Base-by-base conservation (phyloP, 495 filamentous ascomycete genomes). In the Copromyces sp. region DNA sequence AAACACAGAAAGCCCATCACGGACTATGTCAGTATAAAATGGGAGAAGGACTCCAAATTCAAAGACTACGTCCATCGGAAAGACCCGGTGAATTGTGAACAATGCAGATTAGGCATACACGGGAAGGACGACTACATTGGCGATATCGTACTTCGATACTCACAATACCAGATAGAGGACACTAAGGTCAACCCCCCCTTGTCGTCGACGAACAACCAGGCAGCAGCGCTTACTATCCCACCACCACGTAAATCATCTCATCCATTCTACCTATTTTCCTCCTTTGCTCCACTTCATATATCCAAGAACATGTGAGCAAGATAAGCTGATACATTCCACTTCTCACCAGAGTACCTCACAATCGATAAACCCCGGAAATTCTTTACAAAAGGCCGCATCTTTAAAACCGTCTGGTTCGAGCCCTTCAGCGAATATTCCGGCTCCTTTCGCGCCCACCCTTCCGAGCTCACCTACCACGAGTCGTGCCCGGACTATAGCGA, bases 291-390 rank as follows among this genome's bases (percentile, higher is more conserved):
- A 24, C 8, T 47, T 24, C 20, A 11, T 9, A 9, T 53, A 24
- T 24, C 24, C 24, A 24, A 24, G 24, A 24, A 24, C 24, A 24
- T 24, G 24, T 16, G 2, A 41, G 24, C 39, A 41, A 14, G 12
- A n/a, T 16, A 65, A 65, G 68, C 68, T 69, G 35, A 69, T 35
- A 20, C n/a, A 20, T 11, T 1, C 24, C 24, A 24, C 24, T 6
- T 12, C 11, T 32, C 20, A 8, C 11, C 45, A 79, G 78, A 41
- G 32, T 80, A 80, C 75, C 29, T 76, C 39, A 53, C 69, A 38
- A 69, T 77, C 37, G 61, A 76, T 44, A 82, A 80, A 44, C 79
- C 78, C 39, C 82, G 82, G 70, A 83, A 81, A 73, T 85, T 85
- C 81, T 80, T 83, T 72, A 75, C 75, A 68, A 59, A 77, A 3